Percentiles rank a stretch among this genome's conserved stretches.
Conservation (phyloP, 176 grass and related monocot genomes). For the Saccharum spontaneum region DNA sequence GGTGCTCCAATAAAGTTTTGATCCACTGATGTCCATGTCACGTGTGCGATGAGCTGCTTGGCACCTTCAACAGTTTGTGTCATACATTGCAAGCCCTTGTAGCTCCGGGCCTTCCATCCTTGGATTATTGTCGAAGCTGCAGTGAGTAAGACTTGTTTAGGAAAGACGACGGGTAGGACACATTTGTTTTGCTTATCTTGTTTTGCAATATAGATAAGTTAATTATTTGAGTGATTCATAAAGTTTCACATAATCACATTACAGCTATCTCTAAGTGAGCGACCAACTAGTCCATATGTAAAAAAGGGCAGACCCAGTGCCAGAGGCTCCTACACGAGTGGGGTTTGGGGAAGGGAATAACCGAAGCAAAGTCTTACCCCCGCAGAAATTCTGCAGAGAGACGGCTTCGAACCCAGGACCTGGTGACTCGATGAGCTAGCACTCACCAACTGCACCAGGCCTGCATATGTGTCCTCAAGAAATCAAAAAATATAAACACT, state of each 20-base stretch:
- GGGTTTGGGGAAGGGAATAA: too few species aligned
- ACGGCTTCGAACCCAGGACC: too few species aligned
- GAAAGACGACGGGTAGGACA: not conserved
- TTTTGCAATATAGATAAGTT: not conserved
- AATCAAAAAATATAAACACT: not conserved
- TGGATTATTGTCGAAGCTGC: conserved; percentile 73
- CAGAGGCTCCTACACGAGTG: too few species aligned
- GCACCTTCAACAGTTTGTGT: conserved; percentile 62
- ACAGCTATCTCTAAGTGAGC: not conserved
- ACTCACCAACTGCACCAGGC: too few species aligned
- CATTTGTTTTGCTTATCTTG: not conserved
- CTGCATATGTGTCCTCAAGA: not conserved
- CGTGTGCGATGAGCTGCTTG: not conserved
- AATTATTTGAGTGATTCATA: not conserved
- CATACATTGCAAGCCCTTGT: conserved; percentile 67
- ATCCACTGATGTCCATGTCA: not conserved
- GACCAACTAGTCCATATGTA: not conserved
- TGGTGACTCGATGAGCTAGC: too few species aligned
- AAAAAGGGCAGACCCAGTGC: too few species aligned
- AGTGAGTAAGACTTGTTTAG: conserved; percentile 2
- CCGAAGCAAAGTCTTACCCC: too few species aligned
- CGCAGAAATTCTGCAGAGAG: too few species aligned
- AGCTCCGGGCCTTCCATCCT: conserved; percentile 72
- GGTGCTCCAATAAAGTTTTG: not conserved
- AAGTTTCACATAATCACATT: not conserved